Evolutionary conservation across 2,329 filamentous ascomycete species (phyloP), one percentile per base, ranked within the genome.

Genomic region (Hymenoscyphus infarciens): DNA sequence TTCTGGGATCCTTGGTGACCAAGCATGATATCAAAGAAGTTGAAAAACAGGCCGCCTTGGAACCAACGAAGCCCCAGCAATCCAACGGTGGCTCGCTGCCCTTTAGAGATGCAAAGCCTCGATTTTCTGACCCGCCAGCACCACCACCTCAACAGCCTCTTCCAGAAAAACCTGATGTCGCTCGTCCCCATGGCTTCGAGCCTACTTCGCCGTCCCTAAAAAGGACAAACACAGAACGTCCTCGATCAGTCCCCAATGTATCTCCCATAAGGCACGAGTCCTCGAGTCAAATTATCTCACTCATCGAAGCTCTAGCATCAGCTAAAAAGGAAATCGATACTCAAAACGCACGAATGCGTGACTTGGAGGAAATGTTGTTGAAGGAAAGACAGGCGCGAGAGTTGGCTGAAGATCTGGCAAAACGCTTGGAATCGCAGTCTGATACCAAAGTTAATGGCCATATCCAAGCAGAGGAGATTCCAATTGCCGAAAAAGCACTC

Each of bases 61-160:
- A 87, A 56, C 74, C 77, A 1, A 73, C 77, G 0, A 87, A 84
- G 61, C 73, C 75, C 13, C 75, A 77, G 29, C 78, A 79, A 64
- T 67, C 78, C n/a, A 82, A 80, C 64, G 79, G 78, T 56, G 74
- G 76, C 35, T 75, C 75, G 8, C 78, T 79, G 67, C 75, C 78
- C 62, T 76, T 80, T 56, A 88, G 91, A 68, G 92, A 97, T 72
- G 80, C 87, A 49, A 94, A 95, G 71, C 85, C 90, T 4, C 85
- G 92, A 59, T 98, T 97, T 74, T 95, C 91, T 1, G 93, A 97
- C 63, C 94, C 94, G 58, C 94, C 94, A 3, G 94, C 93, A 25
- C 94, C 94, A 7, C 94, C 94, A 29, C 94, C 94, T 31, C 92
- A 96, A 69, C 93, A 96, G 70, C 94, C 94, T 15, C 80, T 98